These are phyloP conservation scores for Flaveria linearis DNA, from an alignment of 129 eudicot species.

Conservation along the genomic window DNA sequence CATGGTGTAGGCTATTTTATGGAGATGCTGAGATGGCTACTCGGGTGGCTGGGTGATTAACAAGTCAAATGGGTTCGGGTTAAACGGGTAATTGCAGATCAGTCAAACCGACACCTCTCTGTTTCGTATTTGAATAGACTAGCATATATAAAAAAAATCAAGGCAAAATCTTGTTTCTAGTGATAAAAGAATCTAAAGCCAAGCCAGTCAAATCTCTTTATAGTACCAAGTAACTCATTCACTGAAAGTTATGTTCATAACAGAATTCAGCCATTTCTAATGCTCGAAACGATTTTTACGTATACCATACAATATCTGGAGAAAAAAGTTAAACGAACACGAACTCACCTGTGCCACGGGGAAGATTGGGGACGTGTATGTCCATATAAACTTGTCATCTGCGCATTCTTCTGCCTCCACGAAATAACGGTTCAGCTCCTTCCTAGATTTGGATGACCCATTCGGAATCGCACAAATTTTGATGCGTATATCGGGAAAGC, in stretches of 20 bases:
- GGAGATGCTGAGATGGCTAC: neutral
- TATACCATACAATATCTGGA: neutral
- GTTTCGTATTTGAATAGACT: neutral
- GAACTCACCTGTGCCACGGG: conserved; percentile 58
- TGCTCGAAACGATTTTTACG: neutral
- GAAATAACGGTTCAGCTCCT: conserved; percentile 27
- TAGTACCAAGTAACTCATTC: too few relatives aligned
- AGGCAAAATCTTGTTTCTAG: too few relatives aligned
- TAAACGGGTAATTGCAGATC: neutral
- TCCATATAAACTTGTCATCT: conserved; percentile 60
- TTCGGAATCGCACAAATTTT: conserved; percentile 56
- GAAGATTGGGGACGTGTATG: conserved; percentile 58
- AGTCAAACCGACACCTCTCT: neutral
- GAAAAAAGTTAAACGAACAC: neutral
- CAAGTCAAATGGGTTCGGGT: neutral
- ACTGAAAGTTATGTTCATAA: too few relatives aligned
- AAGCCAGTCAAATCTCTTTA: too few relatives aligned
- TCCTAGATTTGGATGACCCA: conserved; percentile 52
- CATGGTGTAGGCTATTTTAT: neutral
- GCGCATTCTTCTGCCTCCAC: conserved; percentile 33
- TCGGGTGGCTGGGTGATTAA: neutral
- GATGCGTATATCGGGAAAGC: conserved; percentile 62
- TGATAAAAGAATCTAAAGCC: too few relatives aligned
- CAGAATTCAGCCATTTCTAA: too few relatives aligned
- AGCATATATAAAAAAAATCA: neutral